Evolutionary conservation across 805 yeast genomes (phyloP).

Genomic region (Kregervanrija fluxuum): DNA sequence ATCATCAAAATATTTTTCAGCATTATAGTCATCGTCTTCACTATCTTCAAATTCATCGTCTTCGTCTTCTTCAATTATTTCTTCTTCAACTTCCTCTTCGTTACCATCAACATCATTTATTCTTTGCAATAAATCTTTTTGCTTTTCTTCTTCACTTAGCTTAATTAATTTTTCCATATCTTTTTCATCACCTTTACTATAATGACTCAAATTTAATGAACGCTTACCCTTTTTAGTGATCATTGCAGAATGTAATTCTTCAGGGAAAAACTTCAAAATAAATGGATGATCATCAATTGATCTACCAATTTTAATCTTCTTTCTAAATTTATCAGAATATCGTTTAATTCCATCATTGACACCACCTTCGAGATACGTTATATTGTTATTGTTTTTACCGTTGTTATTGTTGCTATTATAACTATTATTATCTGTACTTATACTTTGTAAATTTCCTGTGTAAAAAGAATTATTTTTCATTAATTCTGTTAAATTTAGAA

Average conservation of each 20-base stretch:
- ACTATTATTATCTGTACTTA: conserved; percentile 6
- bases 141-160: conserved; percentile 23
- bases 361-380: conserved; percentile 31
- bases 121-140: conserved; percentile 24
- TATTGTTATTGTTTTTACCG: conserved; percentile 17
- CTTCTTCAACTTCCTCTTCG: conserved; percentile 35
- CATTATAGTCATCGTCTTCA: conserved; percentile 74
- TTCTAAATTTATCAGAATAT: conserved; percentile 73
- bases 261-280: conserved; percentile 63
- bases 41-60: conserved; percentile 69
- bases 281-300: conserved; percentile 77
- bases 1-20: conserved; percentile 71
- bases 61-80: conserved; percentile 46
- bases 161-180: conserved; percentile 24
- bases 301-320: conserved; percentile 60
- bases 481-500: conserved; percentile 44
- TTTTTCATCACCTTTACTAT: conserved; percentile 30
- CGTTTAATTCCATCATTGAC: conserved; percentile 68
- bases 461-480: conserved; percentile 61
- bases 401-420: conserved; percentile 4
- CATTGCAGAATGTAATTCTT: conserved; percentile 67
- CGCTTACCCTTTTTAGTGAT: conserved; percentile 35
- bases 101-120: conserved; percentile 35
- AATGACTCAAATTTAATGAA: conserved; percentile 34
- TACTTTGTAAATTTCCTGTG: conserved; percentile 42